Percentiles rank a stretch among this genome's conserved stretches.
Conservation (phyloP, 208 protist genomes). For the Polymyxa betae region DNA sequence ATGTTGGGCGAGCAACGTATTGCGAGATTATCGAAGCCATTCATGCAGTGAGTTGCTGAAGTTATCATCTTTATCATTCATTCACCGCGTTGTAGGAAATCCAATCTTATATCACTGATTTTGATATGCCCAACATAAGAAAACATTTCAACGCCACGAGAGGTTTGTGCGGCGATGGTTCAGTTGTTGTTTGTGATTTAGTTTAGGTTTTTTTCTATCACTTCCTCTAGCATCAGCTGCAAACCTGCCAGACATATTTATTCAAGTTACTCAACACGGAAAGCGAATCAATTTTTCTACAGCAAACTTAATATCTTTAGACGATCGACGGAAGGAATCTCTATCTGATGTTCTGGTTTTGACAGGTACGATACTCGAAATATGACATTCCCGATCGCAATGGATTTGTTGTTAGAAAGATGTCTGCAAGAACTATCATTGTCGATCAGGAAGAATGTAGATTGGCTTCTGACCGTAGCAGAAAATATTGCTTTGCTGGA, state of each 20-base stretch:
- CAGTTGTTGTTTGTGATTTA: not conserved
- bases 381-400: not conserved
- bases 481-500: constrained; percentile 49
- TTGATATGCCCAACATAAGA: constrained; percentile 7
- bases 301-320: constrained; percentile 7
- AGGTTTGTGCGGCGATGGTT: not conserved
- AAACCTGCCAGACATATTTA: not conserved
- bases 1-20: constrained; percentile 53
- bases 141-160: not conserved
- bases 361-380: not conserved
- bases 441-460: not conserved
- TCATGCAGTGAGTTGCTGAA: not conserved
- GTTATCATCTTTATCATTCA: not conserved
- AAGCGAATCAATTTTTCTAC: constrained; percentile 17
- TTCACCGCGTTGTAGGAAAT: not conserved
- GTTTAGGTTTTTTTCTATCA: constrained; percentile 24
- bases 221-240: not conserved
- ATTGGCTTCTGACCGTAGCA: constrained; percentile 17
- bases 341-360: constrained; percentile 26
- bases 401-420: not conserved
- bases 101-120: not conserved
- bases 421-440: constrained; percentile 33
- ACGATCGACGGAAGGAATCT: constrained; percentile 9
- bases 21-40: constrained; percentile 52
- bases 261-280: not conserved